phyloP scores from a whole-genome alignment of 75 land plant species.

The Picea sitchensis region DNA sequence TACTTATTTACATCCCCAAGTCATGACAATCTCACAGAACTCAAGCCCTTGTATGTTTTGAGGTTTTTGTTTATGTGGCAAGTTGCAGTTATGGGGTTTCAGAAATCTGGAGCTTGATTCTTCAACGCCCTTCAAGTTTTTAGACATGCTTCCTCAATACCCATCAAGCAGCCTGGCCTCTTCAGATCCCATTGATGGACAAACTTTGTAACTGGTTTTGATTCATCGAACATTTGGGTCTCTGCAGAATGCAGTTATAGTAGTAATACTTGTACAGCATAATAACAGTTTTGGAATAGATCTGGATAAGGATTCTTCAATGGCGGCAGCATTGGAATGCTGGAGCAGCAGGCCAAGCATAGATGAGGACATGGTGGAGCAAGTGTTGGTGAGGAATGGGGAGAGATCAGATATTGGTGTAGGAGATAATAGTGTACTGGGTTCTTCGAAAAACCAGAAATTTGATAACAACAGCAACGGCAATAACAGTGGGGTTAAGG shows the following conservation, averaged over 20 bases:
- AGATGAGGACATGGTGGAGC: conserved; percentile 73
- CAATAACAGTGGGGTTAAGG: conserved; percentile 19
- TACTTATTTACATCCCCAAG: neutral
- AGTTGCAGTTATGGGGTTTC: neutral
- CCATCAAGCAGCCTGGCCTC: neutral
- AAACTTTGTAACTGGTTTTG: neutral
- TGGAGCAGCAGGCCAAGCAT: conserved; percentile 72
- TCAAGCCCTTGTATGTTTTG: neutral
- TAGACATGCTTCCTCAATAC: neutral
- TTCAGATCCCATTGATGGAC: neutral
- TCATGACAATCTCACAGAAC: neutral
- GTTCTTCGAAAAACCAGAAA: neutral
- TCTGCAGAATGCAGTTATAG: neutral
- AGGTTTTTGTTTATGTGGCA: neutral
- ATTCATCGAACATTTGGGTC: neutral
- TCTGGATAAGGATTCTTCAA: conserved; percentile 12
- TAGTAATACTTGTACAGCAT: neutral
- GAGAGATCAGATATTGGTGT: conserved; percentile 45
- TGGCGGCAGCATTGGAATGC: conserved; percentile 73
- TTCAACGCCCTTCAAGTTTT: neutral
- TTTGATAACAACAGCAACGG: neutral
- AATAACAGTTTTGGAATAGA: neutral
- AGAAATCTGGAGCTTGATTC: neutral
- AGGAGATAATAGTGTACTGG: conserved; percentile 9
- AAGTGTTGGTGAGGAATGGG: conserved; percentile 52